These are phyloP conservation scores for Carallia brachiata DNA, from an alignment of 345 rosid species.

Conservation along the genomic window DNA sequence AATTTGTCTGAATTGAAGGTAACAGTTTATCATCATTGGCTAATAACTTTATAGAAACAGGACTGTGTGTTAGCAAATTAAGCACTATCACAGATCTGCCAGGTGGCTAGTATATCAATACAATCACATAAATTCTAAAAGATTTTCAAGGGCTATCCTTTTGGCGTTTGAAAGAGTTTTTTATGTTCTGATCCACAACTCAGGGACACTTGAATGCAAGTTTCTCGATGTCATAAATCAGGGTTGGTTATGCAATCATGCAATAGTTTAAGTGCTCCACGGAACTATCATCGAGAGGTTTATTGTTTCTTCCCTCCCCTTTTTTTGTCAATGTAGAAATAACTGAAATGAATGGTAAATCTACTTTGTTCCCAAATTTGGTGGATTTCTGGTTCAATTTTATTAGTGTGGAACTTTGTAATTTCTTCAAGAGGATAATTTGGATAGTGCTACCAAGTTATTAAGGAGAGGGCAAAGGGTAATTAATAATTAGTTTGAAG, in stretches of 20 bases:
- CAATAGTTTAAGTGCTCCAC: background rate
- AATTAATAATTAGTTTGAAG: background rate
- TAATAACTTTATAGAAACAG: background rate
- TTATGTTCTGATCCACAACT: too few relatives aligned
- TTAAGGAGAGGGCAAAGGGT: background rate
- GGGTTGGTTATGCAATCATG: too few relatives aligned
- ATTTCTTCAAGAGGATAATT: too few relatives aligned
- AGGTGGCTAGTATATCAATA: too few relatives aligned
- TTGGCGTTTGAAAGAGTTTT: background rate
- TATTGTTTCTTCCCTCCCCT: background rate
- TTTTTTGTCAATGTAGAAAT: background rate
- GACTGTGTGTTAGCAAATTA: background rate
- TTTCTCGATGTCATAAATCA: background rate
- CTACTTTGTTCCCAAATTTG: background rate
- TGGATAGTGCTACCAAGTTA: background rate
- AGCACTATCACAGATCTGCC: too few relatives aligned
- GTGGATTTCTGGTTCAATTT: too few relatives aligned
- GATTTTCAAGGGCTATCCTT: background rate
- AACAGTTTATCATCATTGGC: constrained; percentile 14
- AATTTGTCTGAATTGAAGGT: constrained; percentile 87
- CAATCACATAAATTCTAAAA: background rate
- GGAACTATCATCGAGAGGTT: background rate
- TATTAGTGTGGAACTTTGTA: too few relatives aligned
- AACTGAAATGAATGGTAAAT: background rate
- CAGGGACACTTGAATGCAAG: background rate